A percentile compares a stretch with the other conserved stretches of the same genome.
These are phyloP conservation scores for Micractinium sp. DNA, from an alignment of 139 green algal species.

Conservation along the genomic window DNA sequence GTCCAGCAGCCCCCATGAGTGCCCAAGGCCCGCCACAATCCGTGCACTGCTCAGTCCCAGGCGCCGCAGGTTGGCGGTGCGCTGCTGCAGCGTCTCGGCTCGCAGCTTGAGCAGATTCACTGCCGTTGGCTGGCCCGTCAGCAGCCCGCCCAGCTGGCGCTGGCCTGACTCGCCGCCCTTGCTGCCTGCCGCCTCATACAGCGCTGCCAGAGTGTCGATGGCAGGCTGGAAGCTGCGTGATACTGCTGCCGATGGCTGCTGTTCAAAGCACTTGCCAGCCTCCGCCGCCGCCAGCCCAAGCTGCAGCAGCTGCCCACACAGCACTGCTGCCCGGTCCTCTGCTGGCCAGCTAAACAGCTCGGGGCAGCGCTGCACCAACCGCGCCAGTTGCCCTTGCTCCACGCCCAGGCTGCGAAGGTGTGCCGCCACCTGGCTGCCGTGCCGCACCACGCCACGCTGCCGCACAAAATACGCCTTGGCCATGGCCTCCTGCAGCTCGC, in stretches of 20 bases:
- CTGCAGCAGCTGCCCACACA: conserved; percentile 12
- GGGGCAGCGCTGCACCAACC: conserved; percentile 7
- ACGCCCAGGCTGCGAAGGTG: neutral
- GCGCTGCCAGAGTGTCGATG: neutral
- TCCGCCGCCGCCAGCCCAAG: neutral
- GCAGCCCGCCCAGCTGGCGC: conserved; percentile 5
- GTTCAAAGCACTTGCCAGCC: conserved; percentile 8
- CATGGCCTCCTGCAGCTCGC: too few relatives aligned
- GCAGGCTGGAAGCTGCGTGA: neutral
- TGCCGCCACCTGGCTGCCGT: neutral
- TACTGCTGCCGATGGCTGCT: neutral
- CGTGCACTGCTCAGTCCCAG: neutral
- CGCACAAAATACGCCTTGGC: neutral
- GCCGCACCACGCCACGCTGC: neutral
- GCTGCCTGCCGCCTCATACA: neutral
- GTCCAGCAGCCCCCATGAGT: neutral
- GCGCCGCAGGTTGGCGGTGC: neutral
- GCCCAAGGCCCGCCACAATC: neutral
- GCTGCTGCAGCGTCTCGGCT: neutral
- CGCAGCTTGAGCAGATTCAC: neutral
- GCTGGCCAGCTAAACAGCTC: conserved; percentile 5
- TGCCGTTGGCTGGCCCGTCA: neutral
- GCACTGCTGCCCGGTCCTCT: conserved; percentile 6
- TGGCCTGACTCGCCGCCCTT: neutral
- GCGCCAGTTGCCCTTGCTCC: neutral